Percentiles rank a stretch among this genome's conserved stretches.
Evolutionary conservation across 345 rosid species (phyloP).

Genomic region (Linum lewisii): DNA sequence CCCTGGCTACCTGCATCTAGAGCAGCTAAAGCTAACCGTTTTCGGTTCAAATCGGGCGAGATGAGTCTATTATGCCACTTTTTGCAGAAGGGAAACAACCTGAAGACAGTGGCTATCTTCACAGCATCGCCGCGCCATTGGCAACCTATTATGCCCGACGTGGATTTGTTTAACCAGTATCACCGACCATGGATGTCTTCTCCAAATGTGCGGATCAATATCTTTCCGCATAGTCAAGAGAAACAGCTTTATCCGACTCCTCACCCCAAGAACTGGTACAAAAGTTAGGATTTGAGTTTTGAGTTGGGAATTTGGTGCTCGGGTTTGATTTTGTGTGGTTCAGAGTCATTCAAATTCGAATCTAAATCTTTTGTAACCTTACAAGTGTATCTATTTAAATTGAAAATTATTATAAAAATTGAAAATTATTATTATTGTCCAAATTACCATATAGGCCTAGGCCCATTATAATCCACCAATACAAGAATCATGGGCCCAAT

Average conservation of each 20-base stretch:
- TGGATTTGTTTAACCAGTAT: background rate
- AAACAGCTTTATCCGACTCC: background rate
- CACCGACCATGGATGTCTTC: background rate
- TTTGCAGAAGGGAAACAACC: background rate
- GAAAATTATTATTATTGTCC: no score
- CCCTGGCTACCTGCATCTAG: background rate
- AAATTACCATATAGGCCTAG: no score
- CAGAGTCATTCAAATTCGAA: no score
- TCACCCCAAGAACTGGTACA: background rate
- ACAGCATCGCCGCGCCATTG: background rate
- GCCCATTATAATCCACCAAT: background rate
- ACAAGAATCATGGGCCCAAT: background rate
- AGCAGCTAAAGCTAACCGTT: background rate
- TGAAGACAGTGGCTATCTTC: background rate
- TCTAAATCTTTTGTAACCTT: no score
- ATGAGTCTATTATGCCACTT: background rate
- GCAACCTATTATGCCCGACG: background rate
- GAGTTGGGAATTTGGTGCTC: no score
- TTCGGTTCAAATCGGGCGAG: background rate
- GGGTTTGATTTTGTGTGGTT: no score
- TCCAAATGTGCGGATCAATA: background rate
- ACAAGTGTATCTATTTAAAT: no score
- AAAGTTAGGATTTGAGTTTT: no score
- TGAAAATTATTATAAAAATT: no score
- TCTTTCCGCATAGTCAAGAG: background rate